Evolutionary conservation across 345 rosid species (phyloP).

Genomic region (Rhodamnia argentea): DNA sequence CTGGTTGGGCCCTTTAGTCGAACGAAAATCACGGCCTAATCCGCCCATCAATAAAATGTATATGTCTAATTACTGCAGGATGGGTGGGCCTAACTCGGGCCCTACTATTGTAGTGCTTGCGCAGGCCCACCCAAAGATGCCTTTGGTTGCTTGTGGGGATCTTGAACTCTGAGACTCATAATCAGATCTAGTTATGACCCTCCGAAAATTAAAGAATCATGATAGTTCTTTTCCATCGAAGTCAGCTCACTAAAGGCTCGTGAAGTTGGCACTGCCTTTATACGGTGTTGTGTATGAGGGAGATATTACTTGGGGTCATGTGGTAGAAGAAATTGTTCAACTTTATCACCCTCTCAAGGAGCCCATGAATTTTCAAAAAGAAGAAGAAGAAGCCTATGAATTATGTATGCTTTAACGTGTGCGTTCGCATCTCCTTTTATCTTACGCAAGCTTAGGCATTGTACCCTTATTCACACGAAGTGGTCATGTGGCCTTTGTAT

Average conservation of each 20-base stretch:
- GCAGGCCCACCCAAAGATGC: not conserved
- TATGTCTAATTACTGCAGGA: not conserved
- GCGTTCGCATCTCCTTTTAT: too few species aligned
- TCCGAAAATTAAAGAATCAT: not conserved
- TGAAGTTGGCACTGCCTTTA: not conserved
- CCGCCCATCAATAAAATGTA: not conserved
- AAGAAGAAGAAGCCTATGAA: too few species aligned
- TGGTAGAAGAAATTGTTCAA: not conserved
- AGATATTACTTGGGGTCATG: not conserved
- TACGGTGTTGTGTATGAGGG: not conserved
- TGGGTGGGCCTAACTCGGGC: not conserved
- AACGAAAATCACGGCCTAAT: not conserved
- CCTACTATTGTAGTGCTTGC: not conserved
- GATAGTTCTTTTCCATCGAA: not conserved
- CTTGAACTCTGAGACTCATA: too few species aligned
- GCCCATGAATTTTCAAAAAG: not conserved
- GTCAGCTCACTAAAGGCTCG: not conserved
- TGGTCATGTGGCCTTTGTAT: not conserved
- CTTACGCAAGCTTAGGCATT: too few species aligned
- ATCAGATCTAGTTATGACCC: not conserved
- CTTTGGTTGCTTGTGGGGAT: not conserved
- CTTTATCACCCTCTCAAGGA: not conserved
- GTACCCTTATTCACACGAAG: not conserved
- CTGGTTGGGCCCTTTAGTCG: not conserved
- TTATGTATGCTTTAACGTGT: too few species aligned